Base-by-base conservation (phyloP, 228 moss, liverwort and hornwort species). In the Sphagnum magellanicum region DNA sequence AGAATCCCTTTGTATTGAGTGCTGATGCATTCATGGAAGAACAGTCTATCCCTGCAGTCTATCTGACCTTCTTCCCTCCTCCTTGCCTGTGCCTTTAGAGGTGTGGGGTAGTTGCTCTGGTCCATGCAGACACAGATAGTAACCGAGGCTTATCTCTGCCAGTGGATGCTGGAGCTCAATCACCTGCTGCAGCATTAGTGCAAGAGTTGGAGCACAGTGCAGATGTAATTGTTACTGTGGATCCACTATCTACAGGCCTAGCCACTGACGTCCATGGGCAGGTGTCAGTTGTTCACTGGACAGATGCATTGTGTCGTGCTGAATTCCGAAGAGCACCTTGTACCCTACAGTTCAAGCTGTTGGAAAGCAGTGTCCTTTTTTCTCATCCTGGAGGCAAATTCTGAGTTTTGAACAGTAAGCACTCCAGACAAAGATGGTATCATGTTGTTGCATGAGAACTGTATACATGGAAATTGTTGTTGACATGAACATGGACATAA, bases 221-320 rank as follows among this genome's bases (percentile, higher is more conserved):
- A 50, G 88, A 91, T 72, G 86, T 81, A 10, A 74, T 88, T 49
- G 76, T 96, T 62, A 81, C 71, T 15, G 89, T 96, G 76, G 91
- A 96, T 74, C 91, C 96, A 32, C 71, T 96, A 5, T 79, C 79
- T 13, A 86, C 87, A 67, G 96, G 96, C 57, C 86, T 89, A 74
- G 88, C 96, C 12, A 84, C 79, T 59, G 96, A 96, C 62, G 92
- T 96, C 15, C 96, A 96, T 64, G 96, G 96, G 64, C 74, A 87
- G 87, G 81, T 87, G 53, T 76, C 78, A 17, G 68, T 87, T 47
- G 67, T 83, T 8, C 87, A 83, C 64, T 87, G 83, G 83, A 83
- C 72, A 48, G 87, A 87, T 60, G 60, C 72, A 55, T 76, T 87
- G 49, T 87, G 80, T 50, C 73, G 68, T 52, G 62, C 53, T 62